Base-by-base conservation (phyloP, 2,329 filamentous ascomycete species). In the Karstenula rhodostoma region DNA sequence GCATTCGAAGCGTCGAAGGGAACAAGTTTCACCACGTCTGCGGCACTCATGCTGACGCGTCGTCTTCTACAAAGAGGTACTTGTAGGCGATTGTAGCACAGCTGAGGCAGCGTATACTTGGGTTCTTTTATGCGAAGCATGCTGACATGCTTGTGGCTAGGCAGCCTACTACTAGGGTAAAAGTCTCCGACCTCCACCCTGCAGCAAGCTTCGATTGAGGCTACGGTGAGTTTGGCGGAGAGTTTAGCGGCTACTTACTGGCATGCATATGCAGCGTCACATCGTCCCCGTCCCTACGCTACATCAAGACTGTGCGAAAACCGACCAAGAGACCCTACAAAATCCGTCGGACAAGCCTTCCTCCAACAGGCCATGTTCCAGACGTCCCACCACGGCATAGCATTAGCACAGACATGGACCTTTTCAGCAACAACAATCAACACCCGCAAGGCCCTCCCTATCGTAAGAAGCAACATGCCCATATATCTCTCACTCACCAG, bases 1-100 rank as follows among this genome's bases (percentile, higher is more conserved):
- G 58, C 50, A 19, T 72, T 65, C 4, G 59, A 51, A 17, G 65
- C 35, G 46, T 72, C 65, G 48, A 68, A 70, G 3, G 59, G 10
- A 10, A 65, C 61, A 12, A 70, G 56, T 4, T 62, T 46, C 23
- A 63, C 61, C 17, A 57, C 48, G 12, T 53, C 49, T 52, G 49
- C 48, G 53, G 47, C 61, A 48, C 54, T 55, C 71, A 71, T 69
- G 27, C 27, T 57, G 47, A 19, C 27, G 35, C n/a, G 35, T 43
- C 12, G 22, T 54, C 6, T 19, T 47, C 44, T 56, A 27, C 32
- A 17, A 40, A 44, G 51, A 29, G 13, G 37, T 46, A 54, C 25
- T 17, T 44, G 25, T 32, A 17, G 29, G 17, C 29, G 35, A 33
- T 46, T 32, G 53, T 52, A 27, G 33, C 40, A 54, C 37, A 22